Percentiles rank a stretch among this genome's conserved stretches.
phyloP scores from a whole-genome alignment of 1,139 yeast species.

The Yamadazyma buinensis region DNA sequence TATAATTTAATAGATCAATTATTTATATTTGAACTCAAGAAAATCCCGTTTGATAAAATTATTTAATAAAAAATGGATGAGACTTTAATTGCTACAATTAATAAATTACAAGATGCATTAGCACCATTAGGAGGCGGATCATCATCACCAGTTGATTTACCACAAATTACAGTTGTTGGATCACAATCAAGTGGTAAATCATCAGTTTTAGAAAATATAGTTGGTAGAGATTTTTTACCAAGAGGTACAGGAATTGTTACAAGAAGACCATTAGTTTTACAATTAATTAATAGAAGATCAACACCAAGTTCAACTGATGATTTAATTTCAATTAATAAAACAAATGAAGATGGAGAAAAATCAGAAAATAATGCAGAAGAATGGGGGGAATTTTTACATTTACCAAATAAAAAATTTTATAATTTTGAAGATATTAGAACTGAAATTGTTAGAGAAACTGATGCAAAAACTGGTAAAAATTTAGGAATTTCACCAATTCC shows the following conservation, averaged over 20 bases:
- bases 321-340: constrained; percentile 32
- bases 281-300: constrained; percentile 67
- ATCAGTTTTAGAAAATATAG: constrained; percentile 89
- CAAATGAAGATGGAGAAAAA: constrained; percentile 40
- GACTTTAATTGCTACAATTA: constrained; percentile 82
- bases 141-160: constrained; percentile 81
- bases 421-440: constrained; percentile 88
- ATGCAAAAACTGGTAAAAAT: constrained; percentile 87
- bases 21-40: no score
- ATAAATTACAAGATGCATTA: constrained; percentile 88
- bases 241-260: constrained; percentile 96
- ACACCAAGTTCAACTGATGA: constrained; percentile 16
- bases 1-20: no score
- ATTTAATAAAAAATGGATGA: constrained; percentile 81
- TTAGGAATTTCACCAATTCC: constrained; percentile 92
- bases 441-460: constrained; percentile 92
- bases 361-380: constrained; percentile 83
- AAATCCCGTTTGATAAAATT: no score
- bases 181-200: constrained; percentile 95
- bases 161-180: constrained; percentile 95
- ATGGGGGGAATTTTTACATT: constrained; percentile 97
- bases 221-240: constrained; percentile 92
- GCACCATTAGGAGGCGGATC: constrained; percentile 92
- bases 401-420: constrained; percentile 84
- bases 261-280: constrained; percentile 85